Conservation (phyloP, 345 rosid genomes). For the Eucalyptus fibrosa region DNA sequence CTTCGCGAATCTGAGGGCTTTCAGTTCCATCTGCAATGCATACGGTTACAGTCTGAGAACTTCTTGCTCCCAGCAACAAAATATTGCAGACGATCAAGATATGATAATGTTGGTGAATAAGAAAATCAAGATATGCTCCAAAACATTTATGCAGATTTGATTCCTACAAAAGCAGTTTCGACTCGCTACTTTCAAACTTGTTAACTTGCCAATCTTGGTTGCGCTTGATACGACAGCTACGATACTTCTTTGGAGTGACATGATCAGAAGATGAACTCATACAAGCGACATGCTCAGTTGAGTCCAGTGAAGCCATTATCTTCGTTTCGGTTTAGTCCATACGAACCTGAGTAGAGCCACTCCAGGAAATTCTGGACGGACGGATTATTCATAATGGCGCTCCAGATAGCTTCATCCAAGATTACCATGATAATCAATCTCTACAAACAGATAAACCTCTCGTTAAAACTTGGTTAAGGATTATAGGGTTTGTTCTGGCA, state of each 20-base stretch:
- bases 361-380: slow-evolving; percentile 14
- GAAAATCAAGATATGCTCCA: neutral
- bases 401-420: slow-evolving; percentile 39
- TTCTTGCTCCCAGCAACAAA: too few species aligned
- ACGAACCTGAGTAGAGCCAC: slow-evolving; percentile 10
- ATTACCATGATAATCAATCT: slow-evolving; percentile 27
- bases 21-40: neutral
- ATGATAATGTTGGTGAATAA: neutral
- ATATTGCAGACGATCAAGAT: neutral
- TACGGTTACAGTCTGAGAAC: neutral
- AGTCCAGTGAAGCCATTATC: neutral
- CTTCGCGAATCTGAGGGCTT: neutral
- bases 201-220: neutral
- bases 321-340: neutral
- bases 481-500: neutral
- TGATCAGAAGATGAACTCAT: neutral
- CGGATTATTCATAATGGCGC: slow-evolving; percentile 30
- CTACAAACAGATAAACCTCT: neutral
- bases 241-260: neutral
- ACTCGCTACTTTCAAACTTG: neutral
- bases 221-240: neutral
- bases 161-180: neutral
- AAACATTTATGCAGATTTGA: neutral
- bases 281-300: neutral
- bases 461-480: neutral